A percentile compares a stretch with the other conserved stretches of the same genome.
Conservation (phyloP, 345 rosid species). For the Stellera chamaejasme region DNA sequence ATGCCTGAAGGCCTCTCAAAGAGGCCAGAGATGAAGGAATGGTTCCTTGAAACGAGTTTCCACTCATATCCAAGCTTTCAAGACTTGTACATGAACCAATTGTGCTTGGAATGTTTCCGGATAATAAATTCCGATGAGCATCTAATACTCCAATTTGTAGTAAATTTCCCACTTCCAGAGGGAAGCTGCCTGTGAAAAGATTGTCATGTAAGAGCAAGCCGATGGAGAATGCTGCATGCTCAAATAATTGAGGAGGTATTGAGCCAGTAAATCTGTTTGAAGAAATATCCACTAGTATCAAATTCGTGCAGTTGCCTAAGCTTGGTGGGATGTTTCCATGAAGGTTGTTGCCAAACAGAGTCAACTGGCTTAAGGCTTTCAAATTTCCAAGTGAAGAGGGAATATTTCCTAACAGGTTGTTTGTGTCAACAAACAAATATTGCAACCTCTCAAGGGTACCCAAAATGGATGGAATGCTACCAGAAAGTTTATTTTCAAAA, state of each 20-base stretch:
- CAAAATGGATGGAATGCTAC: constrained; percentile 4
- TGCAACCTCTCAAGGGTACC: background rate
- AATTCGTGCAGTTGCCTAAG: background rate
- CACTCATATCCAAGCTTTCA: constrained; percentile 2
- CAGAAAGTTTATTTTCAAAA: background rate
- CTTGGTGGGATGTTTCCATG: constrained; percentile 6
- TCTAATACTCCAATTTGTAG: background rate
- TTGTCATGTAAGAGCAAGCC: background rate
- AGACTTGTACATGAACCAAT: constrained; percentile 20
- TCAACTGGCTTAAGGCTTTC: background rate
- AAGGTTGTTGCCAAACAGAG: background rate
- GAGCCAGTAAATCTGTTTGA: background rate
- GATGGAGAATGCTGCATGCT: background rate
- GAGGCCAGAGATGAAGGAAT: constrained; percentile 24
- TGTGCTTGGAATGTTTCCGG: constrained; percentile 12
- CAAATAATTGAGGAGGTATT: constrained; percentile 1
- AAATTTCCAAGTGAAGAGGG: constrained; percentile 13
- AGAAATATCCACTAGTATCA: background rate
- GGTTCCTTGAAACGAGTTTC: constrained; percentile 16
- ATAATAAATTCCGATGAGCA: background rate
- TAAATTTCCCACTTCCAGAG: background rate
- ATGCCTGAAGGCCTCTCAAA: constrained; percentile 14
- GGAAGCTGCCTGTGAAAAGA: constrained; percentile 1
- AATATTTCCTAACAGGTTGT: constrained; percentile 6
- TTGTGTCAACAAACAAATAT: background rate